Conservation (phyloP, 352 stramenopile species). For the Phytophthora chlamydospora region DNA sequence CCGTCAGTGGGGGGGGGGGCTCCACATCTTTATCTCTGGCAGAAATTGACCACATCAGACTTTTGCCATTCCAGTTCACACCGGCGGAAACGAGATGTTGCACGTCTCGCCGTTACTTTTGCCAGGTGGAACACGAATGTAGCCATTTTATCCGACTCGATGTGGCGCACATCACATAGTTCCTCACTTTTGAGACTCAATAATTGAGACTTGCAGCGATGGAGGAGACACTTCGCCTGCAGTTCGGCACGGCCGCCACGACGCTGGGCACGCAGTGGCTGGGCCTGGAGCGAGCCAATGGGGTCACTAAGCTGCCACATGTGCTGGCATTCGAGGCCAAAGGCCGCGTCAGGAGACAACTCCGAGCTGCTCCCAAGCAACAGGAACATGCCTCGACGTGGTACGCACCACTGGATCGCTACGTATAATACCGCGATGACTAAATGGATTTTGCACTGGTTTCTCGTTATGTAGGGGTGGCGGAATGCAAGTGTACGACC, state of each 20-base stretch:
- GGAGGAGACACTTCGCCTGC: conserved; percentile 71
- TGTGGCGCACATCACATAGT: conserved; percentile 14
- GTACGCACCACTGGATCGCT: conserved; percentile 23
- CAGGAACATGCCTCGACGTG: conserved; percentile 46
- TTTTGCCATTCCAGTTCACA: no score
- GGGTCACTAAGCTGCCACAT: conserved; percentile 46
- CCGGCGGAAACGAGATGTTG: no score
- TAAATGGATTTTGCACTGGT: background rate
- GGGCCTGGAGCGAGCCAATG: conserved; percentile 49
- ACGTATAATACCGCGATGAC: background rate
- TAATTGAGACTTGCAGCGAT: background rate
- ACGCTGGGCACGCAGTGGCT: conserved; percentile 72
- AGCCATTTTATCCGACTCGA: conserved; percentile 2
- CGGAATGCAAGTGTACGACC: conserved; percentile 71
- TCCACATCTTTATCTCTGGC: no score
- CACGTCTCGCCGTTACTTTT: no score
- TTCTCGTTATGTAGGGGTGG: conserved; percentile 45
- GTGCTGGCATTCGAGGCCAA: conserved; percentile 81
- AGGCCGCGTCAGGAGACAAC: conserved; percentile 37
- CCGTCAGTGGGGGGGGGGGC: no score
- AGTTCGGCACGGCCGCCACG: conserved; percentile 75
- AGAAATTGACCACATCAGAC: no score
- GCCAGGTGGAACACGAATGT: background rate
- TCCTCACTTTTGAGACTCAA: no score
- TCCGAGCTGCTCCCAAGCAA: conserved; percentile 24